Conservation (phyloP, 2,329 filamentous ascomycete species). For the Cadophora malorum region DNA sequence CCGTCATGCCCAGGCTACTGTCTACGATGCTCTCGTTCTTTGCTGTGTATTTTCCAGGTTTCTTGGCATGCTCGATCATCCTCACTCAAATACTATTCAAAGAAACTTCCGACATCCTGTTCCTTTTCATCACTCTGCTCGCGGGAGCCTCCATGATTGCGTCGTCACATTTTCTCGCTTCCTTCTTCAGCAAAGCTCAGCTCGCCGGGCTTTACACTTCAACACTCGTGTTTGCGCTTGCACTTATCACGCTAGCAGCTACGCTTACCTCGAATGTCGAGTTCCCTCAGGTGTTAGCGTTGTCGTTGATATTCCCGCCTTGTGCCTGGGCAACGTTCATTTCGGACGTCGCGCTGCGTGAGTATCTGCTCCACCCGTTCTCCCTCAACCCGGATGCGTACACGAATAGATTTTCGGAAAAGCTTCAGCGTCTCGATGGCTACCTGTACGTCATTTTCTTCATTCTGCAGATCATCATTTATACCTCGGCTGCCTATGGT, state of each 20-base stretch:
- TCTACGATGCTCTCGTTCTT: conserved; percentile 40
- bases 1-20: conserved; percentile 35
- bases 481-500: conserved; percentile 60
- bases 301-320: conserved; percentile 38
- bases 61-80: conserved; percentile 38
- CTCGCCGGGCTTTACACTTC: conserved; percentile 68
- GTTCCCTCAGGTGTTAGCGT: conserved; percentile 26
- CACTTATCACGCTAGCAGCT: conserved; percentile 63
- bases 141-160: conserved; percentile 34
- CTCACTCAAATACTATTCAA: conserved; percentile 38
- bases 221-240: conserved; percentile 63
- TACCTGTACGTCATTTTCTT: conserved; percentile 64
- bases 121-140: conserved; percentile 37
- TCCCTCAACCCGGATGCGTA: conserved; percentile 55
- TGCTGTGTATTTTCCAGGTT: conserved; percentile 38
- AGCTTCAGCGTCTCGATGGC: conserved; percentile 65
- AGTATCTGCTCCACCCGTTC: conserved; percentile 44
- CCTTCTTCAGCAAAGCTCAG: conserved; percentile 68
- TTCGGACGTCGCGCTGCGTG: conserved; percentile 36
- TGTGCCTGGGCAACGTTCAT: conserved; percentile 37
- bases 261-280: conserved; percentile 22
- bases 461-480: conserved; percentile 64
- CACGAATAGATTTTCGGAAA: neutral
- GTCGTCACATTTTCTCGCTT: conserved; percentile 55
- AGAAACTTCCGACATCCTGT: conserved; percentile 37